Evolutionary conservation across 2,329 filamentous ascomycete genomes (phyloP).

Genomic region (Penicillium sp.): DNA sequence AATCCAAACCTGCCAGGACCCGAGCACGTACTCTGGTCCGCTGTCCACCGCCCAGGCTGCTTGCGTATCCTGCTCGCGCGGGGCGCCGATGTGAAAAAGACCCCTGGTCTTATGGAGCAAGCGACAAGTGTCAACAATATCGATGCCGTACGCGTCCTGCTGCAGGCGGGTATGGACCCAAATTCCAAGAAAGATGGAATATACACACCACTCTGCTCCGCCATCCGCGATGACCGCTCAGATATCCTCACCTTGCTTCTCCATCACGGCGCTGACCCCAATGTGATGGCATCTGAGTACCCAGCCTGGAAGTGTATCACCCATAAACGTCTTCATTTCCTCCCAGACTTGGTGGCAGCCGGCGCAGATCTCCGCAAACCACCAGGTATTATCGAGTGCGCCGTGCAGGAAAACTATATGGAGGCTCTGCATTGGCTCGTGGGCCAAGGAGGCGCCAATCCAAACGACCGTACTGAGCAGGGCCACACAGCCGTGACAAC

Average conservation of each 20-base stretch:
- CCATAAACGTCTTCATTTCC: conserved; percentile 60
- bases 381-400: conserved; percentile 66
- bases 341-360: conserved; percentile 60
- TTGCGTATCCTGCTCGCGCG: conserved; percentile 59
- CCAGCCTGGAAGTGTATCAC: conserved; percentile 69
- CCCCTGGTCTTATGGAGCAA: conserved; percentile 64
- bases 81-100: conserved; percentile 61
- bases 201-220: conserved; percentile 67
- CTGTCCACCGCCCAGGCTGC: conserved; percentile 59
- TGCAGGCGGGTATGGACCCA: conserved; percentile 60
- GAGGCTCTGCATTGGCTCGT: conserved; percentile 62
- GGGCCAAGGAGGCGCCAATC: conserved; percentile 56
- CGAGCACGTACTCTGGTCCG: conserved; percentile 68
- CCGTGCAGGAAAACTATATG: conserved; percentile 61
- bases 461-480: conserved; percentile 59
- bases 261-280: conserved; percentile 53
- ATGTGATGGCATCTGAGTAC: conserved; percentile 61
- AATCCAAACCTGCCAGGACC: conserved; percentile 68
- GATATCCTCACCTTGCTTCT: conserved; percentile 64
- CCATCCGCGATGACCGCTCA: conserved; percentile 64
- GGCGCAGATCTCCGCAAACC: conserved; percentile 61
- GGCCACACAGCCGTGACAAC: conserved; percentile 65
- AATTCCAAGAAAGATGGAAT: conserved; percentile 64
- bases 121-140: conserved; percentile 64
- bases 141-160: conserved; percentile 59